Base-by-base conservation (phyloP, 2,329 filamentous ascomycete genomes). In the Cladophialophora chaetospira region DNA sequence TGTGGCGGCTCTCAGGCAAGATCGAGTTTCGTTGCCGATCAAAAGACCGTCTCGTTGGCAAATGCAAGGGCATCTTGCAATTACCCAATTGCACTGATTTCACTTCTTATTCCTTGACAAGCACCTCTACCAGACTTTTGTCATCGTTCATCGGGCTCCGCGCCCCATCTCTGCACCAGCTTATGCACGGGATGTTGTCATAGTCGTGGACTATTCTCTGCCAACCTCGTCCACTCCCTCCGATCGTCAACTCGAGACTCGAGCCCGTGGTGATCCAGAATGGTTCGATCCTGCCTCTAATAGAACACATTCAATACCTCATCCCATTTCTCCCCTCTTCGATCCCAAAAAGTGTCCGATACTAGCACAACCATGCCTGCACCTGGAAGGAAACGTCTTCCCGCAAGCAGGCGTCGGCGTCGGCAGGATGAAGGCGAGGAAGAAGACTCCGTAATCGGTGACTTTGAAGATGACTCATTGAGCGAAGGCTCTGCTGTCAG, bases 401-500 rank as follows among this genome's bases (percentile, higher is more conserved):
- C 75, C 58, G 70, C 73, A 46, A 77, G 76, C 64, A 51, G 48
- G 19, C 71, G 76, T 62, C 71, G 76, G 58, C 70, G 73, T 65
- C 71, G 74, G 59, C 75, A 77, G 56, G 77, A 79, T 59, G 77
- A 79, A 57, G 77, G 75, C 46, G 76, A 78, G 64, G 77, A 79
- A 58, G 77, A 79, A 59, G 72, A 71, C 46, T 77, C 75, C 42
- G 57, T 81, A 58, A 75, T 75, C 49, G 80, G 75, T 36, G 78
- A 78, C 53, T 64, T 81, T 55, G 79, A 81, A 48, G 82, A 85
- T 64, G 84, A 86, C 68, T 86, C 84, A 36, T 73, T 85, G 71
- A 87, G 82, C 69, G 84, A 86, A 69, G 79, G 76, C 33, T 86
- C 84, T 10, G 72, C 77, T 19, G 75, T 79, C 61, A 85, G 77